Base-by-base conservation (phyloP, 192 early-diverging fungal species). In the Mortierella hygrophila region DNA sequence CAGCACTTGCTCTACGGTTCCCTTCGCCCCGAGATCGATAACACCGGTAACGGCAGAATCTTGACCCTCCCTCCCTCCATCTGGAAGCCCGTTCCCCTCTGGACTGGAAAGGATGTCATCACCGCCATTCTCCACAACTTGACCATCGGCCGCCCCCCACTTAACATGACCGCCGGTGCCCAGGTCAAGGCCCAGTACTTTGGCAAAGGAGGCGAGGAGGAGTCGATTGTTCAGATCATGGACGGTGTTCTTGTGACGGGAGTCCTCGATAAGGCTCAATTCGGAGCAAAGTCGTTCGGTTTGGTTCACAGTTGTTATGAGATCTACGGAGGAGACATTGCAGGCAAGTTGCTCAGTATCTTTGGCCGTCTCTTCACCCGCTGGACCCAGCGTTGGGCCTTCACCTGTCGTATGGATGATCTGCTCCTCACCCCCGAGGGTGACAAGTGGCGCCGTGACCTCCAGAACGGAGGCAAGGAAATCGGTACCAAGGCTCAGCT, bases 391-490 rank as follows among this genome's bases (percentile, higher is more conserved):
- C 91, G 93, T 74, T 93, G 91, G 74, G 99, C 97, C 29, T 99
- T 99, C 87, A 94, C 95, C 65, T 99, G 99, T 90, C 94, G 99
- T 77, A 98, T 99, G 97, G 98, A 99, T 85, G 99, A 99, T 93
- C 92, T 99, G 90, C 89, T 92, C 60, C 90, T 99, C 42, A 99
- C 95, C 32, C 83, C 83, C 11, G 92, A 95, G 83, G 99, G 98
- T 44, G 94, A 99, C 82, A 85, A 84, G 38, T 84, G 90, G 44
- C 93, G 99, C 75, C 92, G 92, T 44, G 93, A 94, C 32, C 90
- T 98, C 37, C 92, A 99, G 75, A 80, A 91, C 37, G 83, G 88
- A 40, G 91, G 93, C 80, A 82, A 83, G 74, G 83, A 83, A 35
- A 90, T 93, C 63, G 98, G 98, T 72, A 89, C 88, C 49, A 90